Evolutionary conservation across 495 filamentous ascomycete genomes (phyloP), one percentile per base, ranked within the genome.

Genomic region (Aspergillus bertholletiae): DNA sequence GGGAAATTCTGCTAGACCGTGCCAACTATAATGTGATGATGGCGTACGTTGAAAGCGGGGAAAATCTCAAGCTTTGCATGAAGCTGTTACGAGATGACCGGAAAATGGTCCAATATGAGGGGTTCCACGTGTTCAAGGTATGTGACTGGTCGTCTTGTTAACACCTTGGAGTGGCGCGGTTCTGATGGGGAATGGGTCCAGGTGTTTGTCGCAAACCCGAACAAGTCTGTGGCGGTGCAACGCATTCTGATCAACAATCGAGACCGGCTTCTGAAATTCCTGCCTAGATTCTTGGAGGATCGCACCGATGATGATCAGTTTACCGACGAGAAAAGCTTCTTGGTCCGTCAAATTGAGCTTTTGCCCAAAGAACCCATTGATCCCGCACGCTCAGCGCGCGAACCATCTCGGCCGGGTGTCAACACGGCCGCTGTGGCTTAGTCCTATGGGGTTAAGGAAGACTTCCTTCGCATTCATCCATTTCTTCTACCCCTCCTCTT

Each of bases 11-110:
- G 45, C 79, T 99, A 22, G 95, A 97, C 66, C 84, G 95, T 27
- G 88, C 92, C 53, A 97, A 97, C 71, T 99, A 97, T 79, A 89
- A 85, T 67, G 88, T 97, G 64, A 99, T 99, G 95, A 96, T 92
- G 53, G 81, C 83, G 37, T 99, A 99, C 72, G 94, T 99, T 45
- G 91, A 96, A 67, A 85, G 88, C 37, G 91, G 91, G 34, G 92
- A 96, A 62, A 90, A 97, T 65, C 80, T 99, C 57, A 99, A 99
- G 76, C 83, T 97, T 49, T 92, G 89, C 73, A 99, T 99, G 95
- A 97, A 96, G 67, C 76, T 97, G 49, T 74, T 99, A 50, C 82
- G 88, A 46, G 93, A 97, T 70, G 93, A 97, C 67, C 83, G 92
- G 61, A 92, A 94, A 68, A 99, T 97, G 90, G 94, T 99, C 47